Conservation (phyloP, 192 early-diverging fungal genomes). For the Polychytrium aggregatum region DNA sequence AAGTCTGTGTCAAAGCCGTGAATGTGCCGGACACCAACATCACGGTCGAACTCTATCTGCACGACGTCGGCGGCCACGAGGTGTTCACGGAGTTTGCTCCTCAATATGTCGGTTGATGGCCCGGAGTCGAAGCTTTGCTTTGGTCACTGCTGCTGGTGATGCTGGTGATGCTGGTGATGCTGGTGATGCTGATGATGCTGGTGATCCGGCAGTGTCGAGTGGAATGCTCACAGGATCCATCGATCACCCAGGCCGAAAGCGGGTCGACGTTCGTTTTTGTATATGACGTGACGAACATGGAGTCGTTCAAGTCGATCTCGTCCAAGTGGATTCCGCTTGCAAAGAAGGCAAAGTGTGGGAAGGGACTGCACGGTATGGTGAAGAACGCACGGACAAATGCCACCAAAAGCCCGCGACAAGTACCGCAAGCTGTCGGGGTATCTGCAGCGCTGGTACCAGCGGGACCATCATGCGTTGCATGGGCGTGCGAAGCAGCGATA, state of each 20-base stretch:
- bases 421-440: too few species aligned
- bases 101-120: slow-evolving; percentile 22
- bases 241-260: slow-evolving; percentile 12
- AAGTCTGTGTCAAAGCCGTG: slow-evolving; percentile 36
- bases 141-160: neutral
- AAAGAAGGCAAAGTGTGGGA: slow-evolving; percentile 17
- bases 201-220: too few species aligned
- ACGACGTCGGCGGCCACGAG: slow-evolving; percentile 34
- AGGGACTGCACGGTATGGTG: slow-evolving; percentile 13
- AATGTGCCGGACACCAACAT: slow-evolving; percentile 37
- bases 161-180: neutral
- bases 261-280: slow-evolving; percentile 24
- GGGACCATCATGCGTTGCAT: too few species aligned
- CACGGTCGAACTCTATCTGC: slow-evolving; percentile 34
- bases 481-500: too few species aligned
- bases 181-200: slow-evolving; percentile 5
- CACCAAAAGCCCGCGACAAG: too few species aligned
- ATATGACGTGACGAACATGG: slow-evolving; percentile 30
- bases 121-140: too few species aligned
- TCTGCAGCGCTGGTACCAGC: too few species aligned
- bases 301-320: slow-evolving; percentile 28
- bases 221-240: too few species aligned
- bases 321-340: slow-evolving; percentile 26
- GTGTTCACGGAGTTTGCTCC: slow-evolving; percentile 16
- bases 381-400: too few species aligned